Percentiles rank a stretch among this genome's conserved stretches.
Conservation (phyloP, 306 rosid species). For the Casuarina glauca region DNA sequence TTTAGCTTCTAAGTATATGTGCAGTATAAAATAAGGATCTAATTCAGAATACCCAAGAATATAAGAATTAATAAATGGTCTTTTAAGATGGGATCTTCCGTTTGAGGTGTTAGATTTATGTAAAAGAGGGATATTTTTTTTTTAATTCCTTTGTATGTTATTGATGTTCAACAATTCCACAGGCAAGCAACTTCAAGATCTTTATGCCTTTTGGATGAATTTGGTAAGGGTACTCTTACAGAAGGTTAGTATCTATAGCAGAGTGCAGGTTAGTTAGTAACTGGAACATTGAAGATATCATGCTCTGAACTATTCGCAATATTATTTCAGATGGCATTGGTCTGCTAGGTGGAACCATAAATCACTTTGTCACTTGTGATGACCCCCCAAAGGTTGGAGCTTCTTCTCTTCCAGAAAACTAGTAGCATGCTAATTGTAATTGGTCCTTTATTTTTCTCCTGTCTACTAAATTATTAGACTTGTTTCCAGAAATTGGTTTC, state of each 20-base stretch:
- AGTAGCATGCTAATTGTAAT: not conserved
- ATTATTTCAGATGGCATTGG: constrained; percentile 82
- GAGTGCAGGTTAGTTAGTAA: constrained; percentile 17
- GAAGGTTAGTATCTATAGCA: constrained; percentile 69
- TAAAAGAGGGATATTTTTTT: not conserved
- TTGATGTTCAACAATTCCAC: constrained; percentile 23
- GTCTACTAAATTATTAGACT: not conserved
- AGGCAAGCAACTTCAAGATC: constrained; percentile 91
- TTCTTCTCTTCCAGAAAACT: constrained; percentile 22
- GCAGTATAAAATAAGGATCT: constrained; percentile 11
- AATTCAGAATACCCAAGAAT: constrained; percentile 2
- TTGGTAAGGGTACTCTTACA: constrained; percentile 96
- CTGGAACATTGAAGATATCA: constrained; percentile 21
- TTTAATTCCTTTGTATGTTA: not conserved
- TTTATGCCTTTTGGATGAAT: constrained; percentile 83
- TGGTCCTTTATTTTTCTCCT: not conserved
- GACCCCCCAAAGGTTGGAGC: constrained; percentile 80
- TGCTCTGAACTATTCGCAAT: not conserved
- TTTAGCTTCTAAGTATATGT: not conserved
- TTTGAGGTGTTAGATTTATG: not conserved
- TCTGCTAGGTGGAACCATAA: constrained; percentile 88
- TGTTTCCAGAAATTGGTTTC: not conserved
- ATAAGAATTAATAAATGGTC: constrained; percentile 1
- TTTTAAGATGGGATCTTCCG: constrained; percentile 18
- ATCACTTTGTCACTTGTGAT: constrained; percentile 59